Evolutionary conservation across 495 filamentous ascomycete genomes (phyloP).

Genomic region (Hypoxylon fragiforme): DNA sequence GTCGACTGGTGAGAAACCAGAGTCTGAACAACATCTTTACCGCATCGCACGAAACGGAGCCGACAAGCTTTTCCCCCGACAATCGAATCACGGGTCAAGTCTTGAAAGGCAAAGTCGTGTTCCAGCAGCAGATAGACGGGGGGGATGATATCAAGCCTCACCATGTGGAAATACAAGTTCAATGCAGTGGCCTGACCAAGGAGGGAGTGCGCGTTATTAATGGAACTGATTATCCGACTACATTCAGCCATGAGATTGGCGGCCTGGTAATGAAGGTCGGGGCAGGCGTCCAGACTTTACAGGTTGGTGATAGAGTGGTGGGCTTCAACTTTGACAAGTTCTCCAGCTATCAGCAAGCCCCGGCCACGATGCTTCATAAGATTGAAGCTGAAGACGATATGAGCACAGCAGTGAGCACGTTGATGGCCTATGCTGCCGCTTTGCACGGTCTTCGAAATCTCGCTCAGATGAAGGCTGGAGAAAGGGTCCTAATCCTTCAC

Average conservation of each 20-base stretch:
- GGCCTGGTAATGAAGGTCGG: slow-evolving; percentile 24
- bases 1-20: slow-evolving; percentile 37
- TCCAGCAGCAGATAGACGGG: background rate
- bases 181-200: slow-evolving; percentile 22
- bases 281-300: slow-evolving; percentile 5
- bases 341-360: slow-evolving; percentile 22
- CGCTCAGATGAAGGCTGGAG: slow-evolving; percentile 14
- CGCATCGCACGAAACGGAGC: slow-evolving; percentile 15
- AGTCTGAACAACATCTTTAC: slow-evolving; percentile 33
- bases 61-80: background rate
- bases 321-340: slow-evolving; percentile 24
- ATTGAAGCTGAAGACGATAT: slow-evolving; percentile 1
- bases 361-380: slow-evolving; percentile 6
- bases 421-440: slow-evolving; percentile 12
- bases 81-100: slow-evolving; percentile 6
- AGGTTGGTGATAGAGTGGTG: slow-evolving; percentile 19
- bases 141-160: slow-evolving; percentile 16
- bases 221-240: slow-evolving; percentile 28
- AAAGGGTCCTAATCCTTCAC: slow-evolving; percentile 20
- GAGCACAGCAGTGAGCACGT: slow-evolving; percentile 1
- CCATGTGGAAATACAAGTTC: slow-evolving; percentile 31
- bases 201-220: slow-evolving; percentile 29
- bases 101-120: slow-evolving; percentile 6
- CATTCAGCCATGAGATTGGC: slow-evolving; percentile 31
- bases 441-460: slow-evolving; percentile 23